phyloP scores from a whole-genome alignment of 352 stramenopile genomes.

The Globisporangium megalacanthum region DNA sequence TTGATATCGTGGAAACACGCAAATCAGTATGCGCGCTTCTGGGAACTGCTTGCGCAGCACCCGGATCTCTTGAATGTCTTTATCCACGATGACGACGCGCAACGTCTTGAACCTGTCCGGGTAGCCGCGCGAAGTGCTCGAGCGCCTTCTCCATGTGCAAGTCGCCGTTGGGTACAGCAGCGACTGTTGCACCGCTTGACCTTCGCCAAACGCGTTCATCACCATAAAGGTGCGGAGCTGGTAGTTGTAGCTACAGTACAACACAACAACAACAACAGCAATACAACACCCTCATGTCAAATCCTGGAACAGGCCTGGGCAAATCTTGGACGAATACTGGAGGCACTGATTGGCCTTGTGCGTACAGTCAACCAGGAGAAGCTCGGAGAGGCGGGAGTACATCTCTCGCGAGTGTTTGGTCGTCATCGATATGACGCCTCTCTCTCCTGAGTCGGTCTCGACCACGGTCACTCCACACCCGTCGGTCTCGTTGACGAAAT shows the following conservation, averaged over 20 bases:
- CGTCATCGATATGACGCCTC: constrained; percentile 6
- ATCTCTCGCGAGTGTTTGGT: constrained; percentile 6
- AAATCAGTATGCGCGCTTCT: constrained; percentile 15
- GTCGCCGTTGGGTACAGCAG: constrained; percentile 15
- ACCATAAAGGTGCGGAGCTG: constrained; percentile 15
- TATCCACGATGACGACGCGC: constrained; percentile 21
- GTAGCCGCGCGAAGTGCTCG: constrained; percentile 11
- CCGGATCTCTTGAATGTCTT: constrained; percentile 23
- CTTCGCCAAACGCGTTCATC: constrained; percentile 15
- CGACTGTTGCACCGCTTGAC: constrained; percentile 12
- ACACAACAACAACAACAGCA: too few relatives aligned
- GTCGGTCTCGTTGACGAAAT: neutral
- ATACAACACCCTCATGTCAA: neutral
- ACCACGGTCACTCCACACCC: constrained; percentile 2
- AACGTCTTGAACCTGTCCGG: constrained; percentile 5
- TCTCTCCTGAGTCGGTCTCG: constrained; percentile 5
- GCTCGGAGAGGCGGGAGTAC: constrained; percentile 7
- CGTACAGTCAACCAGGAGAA: constrained; percentile 14
- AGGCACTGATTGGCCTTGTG: constrained; percentile 18
- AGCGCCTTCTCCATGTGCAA: constrained; percentile 18
- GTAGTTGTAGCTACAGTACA: too few relatives aligned
- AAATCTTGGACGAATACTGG: too few relatives aligned
- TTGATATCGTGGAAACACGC: too few relatives aligned
- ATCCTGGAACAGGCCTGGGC: neutral
- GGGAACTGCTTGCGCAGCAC: constrained; percentile 13